A percentile compares a stretch with the other conserved stretches of the same genome.
Conservation (phyloP, 2,329 filamentous ascomycete genomes). For the Claviceps capensis region DNA sequence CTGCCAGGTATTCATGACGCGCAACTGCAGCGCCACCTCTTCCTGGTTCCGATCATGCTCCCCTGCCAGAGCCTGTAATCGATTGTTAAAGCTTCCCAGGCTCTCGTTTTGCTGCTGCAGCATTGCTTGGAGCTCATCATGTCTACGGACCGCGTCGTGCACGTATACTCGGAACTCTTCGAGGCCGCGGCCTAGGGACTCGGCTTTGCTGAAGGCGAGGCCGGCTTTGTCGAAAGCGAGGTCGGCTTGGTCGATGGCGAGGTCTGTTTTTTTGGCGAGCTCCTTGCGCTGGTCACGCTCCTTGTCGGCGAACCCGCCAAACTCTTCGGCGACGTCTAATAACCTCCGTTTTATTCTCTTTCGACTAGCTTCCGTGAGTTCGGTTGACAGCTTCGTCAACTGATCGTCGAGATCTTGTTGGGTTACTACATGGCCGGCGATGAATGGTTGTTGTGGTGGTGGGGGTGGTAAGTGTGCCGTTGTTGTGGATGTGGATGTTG, state of each 20-base stretch:
- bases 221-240: no score
- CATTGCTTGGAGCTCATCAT: neutral
- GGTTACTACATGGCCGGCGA: neutral
- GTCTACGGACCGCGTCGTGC: neutral
- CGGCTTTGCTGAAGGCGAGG: conserved; percentile 3
- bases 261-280: conserved; percentile 2
- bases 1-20: conserved; percentile 31
- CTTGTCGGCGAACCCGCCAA: conserved; percentile 11
- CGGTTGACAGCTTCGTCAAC: neutral
- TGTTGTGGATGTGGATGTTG: neutral
- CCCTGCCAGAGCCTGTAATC: neutral
- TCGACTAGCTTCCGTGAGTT: neutral
- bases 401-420: conserved; percentile 2
- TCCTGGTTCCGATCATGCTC: conserved; percentile 8
- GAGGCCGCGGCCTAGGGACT: conserved; percentile 1
- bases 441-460: neutral
- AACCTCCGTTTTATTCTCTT: conserved; percentile 6
- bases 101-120: neutral
- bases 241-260: no score
- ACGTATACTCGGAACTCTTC: neutral
- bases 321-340: neutral
- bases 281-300: conserved; percentile 8
- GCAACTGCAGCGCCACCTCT: conserved; percentile 22
- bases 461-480: neutral
- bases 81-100: neutral